Evolutionary conservation across 805 yeast genomes (phyloP).

Genomic region (Barnettozyma wickerhamii): DNA sequence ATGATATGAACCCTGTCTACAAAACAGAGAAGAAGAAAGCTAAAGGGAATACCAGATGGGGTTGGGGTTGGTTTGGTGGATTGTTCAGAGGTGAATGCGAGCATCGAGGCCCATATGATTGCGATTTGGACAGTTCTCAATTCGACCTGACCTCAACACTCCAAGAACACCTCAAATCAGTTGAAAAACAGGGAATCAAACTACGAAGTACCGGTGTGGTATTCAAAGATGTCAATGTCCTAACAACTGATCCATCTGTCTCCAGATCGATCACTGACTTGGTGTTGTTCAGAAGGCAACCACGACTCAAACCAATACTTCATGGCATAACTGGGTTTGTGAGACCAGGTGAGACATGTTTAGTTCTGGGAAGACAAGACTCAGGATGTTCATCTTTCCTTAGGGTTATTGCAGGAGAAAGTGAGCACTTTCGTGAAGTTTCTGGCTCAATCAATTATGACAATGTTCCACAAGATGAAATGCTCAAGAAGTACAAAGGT

Average conservation of each 20-base stretch:
- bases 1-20: too few species aligned
- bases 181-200: constrained; percentile 43
- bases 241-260: constrained; percentile 10
- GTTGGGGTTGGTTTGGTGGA: too few species aligned
- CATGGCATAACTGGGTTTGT: constrained; percentile 29
- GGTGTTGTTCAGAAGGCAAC: constrained; percentile 4
- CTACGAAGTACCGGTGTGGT: constrained; percentile 39
- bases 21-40: too few species aligned
- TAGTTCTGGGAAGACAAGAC: constrained; percentile 73
- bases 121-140: constrained; percentile 1
- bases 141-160: constrained; percentile 9
- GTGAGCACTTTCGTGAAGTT: constrained; percentile 23
- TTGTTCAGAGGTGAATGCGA: too few species aligned
- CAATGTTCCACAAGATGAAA: constrained; percentile 54
- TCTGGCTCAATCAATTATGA: constrained; percentile 59
- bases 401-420: constrained; percentile 57
- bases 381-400: constrained; percentile 75
- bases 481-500: constrained; percentile 52
- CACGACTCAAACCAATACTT: constrained; percentile 28
- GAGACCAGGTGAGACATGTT: constrained; percentile 62
- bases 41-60: too few species aligned
- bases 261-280: constrained; percentile 1
- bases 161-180: constrained; percentile 24
- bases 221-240: constrained; percentile 10
- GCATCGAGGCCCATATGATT: not conserved